A percentile compares a stretch with the other conserved stretches of the same genome.
These are phyloP conservation scores for Quercus alba DNA, from an alignment of 306 rosid genomes.

Conservation along the genomic window DNA sequence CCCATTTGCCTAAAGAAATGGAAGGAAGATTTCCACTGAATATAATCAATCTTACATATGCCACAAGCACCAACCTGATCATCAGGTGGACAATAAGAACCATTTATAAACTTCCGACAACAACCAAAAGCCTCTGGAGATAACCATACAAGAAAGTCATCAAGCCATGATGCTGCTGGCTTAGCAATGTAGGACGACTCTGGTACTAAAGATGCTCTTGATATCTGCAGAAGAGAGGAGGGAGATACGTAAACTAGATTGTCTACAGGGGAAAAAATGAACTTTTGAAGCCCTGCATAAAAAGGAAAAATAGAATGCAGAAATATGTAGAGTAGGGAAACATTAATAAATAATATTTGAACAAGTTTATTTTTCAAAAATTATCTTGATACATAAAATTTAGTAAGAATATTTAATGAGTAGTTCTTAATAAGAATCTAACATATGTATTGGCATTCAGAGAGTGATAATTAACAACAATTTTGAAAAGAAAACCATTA, in stretches of 20 bases:
- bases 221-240: constrained; percentile 54
- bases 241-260: not conserved
- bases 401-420: no score
- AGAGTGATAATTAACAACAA: no score
- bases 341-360: no score
- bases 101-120: constrained; percentile 84
- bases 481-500: no score
- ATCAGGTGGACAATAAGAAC: constrained; percentile 94
- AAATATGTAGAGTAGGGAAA: no score
- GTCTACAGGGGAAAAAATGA: no score
- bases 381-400: no score
- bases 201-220: constrained; percentile 78
- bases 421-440: no score
- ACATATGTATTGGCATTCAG: no score
- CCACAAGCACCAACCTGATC: constrained; percentile 69
- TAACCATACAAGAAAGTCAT: constrained; percentile 96
- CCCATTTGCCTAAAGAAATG: constrained; percentile 9
- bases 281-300: not conserved
- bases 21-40: not conserved
- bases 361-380: no score
- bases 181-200: constrained; percentile 85
- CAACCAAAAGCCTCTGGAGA: constrained; percentile 99
- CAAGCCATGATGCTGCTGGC: constrained; percentile 99
- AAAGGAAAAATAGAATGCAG: no score
- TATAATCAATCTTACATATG: constrained; percentile 6